These are phyloP conservation scores for Komagataella populi DNA, from an alignment of 805 yeast species.

Conservation along the genomic window DNA sequence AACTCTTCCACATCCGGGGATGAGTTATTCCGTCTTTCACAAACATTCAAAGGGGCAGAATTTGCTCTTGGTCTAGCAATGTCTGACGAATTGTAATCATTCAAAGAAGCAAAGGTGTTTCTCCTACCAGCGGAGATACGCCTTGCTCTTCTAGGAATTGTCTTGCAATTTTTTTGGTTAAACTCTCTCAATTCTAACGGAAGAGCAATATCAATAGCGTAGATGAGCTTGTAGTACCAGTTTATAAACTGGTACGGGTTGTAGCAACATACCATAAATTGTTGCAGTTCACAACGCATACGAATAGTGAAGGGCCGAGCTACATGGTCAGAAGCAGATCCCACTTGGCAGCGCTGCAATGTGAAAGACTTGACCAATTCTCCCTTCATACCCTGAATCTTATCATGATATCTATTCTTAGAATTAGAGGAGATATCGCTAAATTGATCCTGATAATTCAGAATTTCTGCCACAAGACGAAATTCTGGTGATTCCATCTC, in stretches of 20 bases:
- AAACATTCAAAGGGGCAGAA: not conserved
- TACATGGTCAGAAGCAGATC: constrained; percentile 17
- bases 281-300: constrained; percentile 14
- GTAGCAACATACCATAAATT: constrained; percentile 13
- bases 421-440: not conserved
- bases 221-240: constrained; percentile 16
- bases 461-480: not conserved
- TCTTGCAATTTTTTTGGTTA: constrained; percentile 12
- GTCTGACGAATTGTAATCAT: not conserved
- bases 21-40: not conserved
- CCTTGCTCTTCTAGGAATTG: constrained; percentile 15
- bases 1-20: not conserved
- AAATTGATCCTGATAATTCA: not conserved
- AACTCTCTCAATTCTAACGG: constrained; percentile 14
- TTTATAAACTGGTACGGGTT: constrained; percentile 14
- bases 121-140: not conserved
- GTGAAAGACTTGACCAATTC: constrained; percentile 9
- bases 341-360: constrained; percentile 17
- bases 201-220: constrained; percentile 17
- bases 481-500: not conserved
- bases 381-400: constrained; percentile 3
- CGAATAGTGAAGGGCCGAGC: constrained; percentile 17
- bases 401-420: not conserved
- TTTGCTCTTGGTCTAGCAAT: not conserved
- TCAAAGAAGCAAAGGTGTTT: not conserved